Evolutionary conservation across 257 asterid genomes (phyloP).

Genomic region (Plantago ovata): DNA sequence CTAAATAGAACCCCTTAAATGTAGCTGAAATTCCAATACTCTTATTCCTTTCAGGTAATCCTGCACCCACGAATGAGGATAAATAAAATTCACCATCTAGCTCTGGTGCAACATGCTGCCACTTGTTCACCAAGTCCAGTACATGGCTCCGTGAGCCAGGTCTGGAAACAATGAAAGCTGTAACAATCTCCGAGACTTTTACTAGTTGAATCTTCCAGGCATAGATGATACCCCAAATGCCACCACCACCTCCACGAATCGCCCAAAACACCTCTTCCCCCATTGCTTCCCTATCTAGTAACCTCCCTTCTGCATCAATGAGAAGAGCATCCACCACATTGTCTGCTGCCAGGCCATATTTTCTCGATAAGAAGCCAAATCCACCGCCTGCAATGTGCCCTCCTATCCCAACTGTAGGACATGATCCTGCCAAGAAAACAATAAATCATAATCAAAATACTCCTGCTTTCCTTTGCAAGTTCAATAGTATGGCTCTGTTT

Average conservation of each 20-base stretch:
- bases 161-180: slow-evolving; percentile 44
- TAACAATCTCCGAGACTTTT: slow-evolving; percentile 34
- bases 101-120: slow-evolving; percentile 59
- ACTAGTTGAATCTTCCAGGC: slow-evolving; percentile 64
- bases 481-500: neutral
- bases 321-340: slow-evolving; percentile 60
- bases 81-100: slow-evolving; percentile 41
- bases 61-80: slow-evolving; percentile 51
- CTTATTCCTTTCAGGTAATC: slow-evolving; percentile 27
- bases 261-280: slow-evolving; percentile 92
- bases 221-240: slow-evolving; percentile 53
- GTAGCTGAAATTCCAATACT: slow-evolving; percentile 43
- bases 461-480: neutral
- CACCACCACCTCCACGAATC: slow-evolving; percentile 85
- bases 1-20: slow-evolving; percentile 57
- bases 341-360: slow-evolving; percentile 76
- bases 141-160: slow-evolving; percentile 30
- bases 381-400: slow-evolving; percentile 81
- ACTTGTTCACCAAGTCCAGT: slow-evolving; percentile 35
- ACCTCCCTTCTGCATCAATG: slow-evolving; percentile 46
- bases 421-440: slow-evolving; percentile 45
- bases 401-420: slow-evolving; percentile 77
- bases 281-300: slow-evolving; percentile 56
- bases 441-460: neutral
- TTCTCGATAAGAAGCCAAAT: slow-evolving; percentile 58